Evolutionary conservation across 148 eudicot species (phyloP), one percentile per base, ranked within the genome.

Genomic region (Nepenthes gracilis): DNA sequence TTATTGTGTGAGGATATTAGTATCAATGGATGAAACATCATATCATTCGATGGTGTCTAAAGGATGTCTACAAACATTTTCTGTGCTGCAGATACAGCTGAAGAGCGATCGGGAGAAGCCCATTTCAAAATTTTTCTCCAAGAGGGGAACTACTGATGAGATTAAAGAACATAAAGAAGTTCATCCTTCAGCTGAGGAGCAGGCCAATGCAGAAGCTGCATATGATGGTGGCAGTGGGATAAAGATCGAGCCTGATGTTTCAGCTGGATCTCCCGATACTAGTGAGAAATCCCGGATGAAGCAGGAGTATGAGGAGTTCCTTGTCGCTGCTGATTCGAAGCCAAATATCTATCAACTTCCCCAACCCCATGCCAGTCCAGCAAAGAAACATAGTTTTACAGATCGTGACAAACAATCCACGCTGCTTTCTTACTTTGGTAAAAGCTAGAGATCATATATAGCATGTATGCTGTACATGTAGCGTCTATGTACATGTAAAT

Each of bases 71-170:
- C 54, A 59, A 61, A 14, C 11, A 56, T n/a, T 58, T 34, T 57
- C 32, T 56, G 48, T 36, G 36, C 8, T 76, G 70, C 83, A 93
- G 95, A 81, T 89, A 70, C 74, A 74, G 63, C 54, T 89, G 61
- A 89, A 85, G 78, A 60, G 62, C 1, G 23, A 23, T 23, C 84
- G 83, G 48, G 80, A 77, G 64, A 86, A 74, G 33, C 72, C 93
- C 23, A 89, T 94, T 57, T 81, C 95, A 5, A 83, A 74, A 13
- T 89, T 86, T 60, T 93, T 93, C 78, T 54, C 85, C 35, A 94
- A 84, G 77, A 85, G 73, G 59, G 77, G 58, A 40, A 58, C 55
- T n/a, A 58, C 55, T n/a, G 50, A 47, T 5, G 54, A 64, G 11
- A 59, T 70, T 51, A 70, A 70, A 61, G 77, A 66, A 51, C 64